Conservation (phyloP, 192 early-diverging fungal genomes). For the Chytriomyces confervae region DNA sequence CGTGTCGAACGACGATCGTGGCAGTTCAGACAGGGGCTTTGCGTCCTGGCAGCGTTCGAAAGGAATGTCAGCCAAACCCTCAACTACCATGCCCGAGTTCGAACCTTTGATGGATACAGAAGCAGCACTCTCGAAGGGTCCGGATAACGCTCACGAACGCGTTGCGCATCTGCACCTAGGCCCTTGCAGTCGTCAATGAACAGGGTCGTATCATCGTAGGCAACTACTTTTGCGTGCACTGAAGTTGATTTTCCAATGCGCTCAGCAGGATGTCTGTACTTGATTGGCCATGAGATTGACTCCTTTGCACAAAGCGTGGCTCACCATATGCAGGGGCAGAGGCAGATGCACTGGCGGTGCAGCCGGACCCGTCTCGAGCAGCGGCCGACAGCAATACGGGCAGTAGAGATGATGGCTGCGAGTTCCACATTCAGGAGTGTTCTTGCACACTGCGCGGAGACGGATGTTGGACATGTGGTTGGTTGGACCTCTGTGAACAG, state of each 20-base stretch:
- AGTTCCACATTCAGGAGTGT: not conserved
- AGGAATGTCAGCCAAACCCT: not conserved
- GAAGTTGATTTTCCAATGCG: conserved; percentile 86
- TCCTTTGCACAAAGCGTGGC: not conserved
- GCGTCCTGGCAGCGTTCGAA: conserved; percentile 56
- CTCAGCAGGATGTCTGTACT: conserved; percentile 81
- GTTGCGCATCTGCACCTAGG: not conserved
- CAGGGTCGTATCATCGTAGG: conserved; percentile 71
- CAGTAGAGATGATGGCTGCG: conserved; percentile 10
- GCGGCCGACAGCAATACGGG: conserved; percentile 10
- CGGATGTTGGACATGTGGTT: too few species aligned
- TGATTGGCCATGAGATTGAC: not conserved
- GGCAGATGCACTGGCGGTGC: too few species aligned
- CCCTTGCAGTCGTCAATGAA: conserved; percentile 44
- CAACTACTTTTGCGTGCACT: conserved; percentile 81
- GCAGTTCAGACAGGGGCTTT: conserved; percentile 69
- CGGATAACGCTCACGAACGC: conserved; percentile 47
- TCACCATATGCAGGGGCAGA: too few species aligned
- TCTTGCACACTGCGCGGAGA: not conserved
- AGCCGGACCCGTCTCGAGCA: not conserved
- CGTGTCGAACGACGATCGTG: conserved; percentile 69
- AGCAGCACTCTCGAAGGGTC: conserved; percentile 74
- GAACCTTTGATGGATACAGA: conserved; percentile 80
- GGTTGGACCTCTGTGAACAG: too few species aligned
- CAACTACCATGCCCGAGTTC: not conserved